These are phyloP conservation scores for Aureobasidium sp. DNA, from an alignment of 2,329 filamentous ascomycete species.

Conservation along the genomic window DNA sequence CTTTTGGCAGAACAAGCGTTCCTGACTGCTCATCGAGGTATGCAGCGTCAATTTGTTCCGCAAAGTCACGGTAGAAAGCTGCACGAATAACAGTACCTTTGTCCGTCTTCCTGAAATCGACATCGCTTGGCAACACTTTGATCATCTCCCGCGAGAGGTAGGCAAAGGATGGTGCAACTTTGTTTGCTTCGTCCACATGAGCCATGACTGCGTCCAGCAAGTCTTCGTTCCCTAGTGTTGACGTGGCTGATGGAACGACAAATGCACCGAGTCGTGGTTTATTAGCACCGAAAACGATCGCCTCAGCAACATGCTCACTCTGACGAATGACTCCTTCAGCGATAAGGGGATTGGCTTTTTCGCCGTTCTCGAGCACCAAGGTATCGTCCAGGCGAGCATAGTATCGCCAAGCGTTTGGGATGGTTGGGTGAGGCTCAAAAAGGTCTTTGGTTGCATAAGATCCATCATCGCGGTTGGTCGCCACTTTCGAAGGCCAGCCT, in stretches of 20 bases:
- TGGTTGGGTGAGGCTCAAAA: slow-evolving; percentile 35
- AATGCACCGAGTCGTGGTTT: slow-evolving; percentile 46
- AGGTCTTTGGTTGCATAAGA: slow-evolving; percentile 42
- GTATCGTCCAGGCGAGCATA: slow-evolving; percentile 38
- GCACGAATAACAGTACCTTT: slow-evolving; percentile 49
- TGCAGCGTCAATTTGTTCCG: slow-evolving; percentile 38
- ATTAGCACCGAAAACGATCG: slow-evolving; percentile 49
- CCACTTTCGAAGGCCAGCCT: slow-evolving; percentile 21
- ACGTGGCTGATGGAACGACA: slow-evolving; percentile 41
- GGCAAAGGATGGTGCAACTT: slow-evolving; percentile 42
- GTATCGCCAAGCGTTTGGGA: slow-evolving; percentile 37
- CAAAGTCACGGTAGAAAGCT: slow-evolving; percentile 41
- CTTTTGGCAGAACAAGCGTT: slow-evolving; percentile 21
- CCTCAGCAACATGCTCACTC: slow-evolving; percentile 46
- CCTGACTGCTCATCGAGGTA: slow-evolving; percentile 30
- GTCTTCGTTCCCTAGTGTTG: slow-evolving; percentile 35
- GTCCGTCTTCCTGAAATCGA: slow-evolving; percentile 44
- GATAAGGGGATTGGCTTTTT: slow-evolving; percentile 39
- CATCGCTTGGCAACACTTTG: slow-evolving; percentile 37
- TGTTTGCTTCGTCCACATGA: slow-evolving; percentile 44
- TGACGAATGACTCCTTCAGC: slow-evolving; percentile 48
- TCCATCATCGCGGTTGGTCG: slow-evolving; percentile 38
- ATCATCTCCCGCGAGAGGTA: slow-evolving; percentile 47
- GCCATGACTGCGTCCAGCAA: slow-evolving; percentile 44
- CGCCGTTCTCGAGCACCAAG: slow-evolving; percentile 39